Base-by-base conservation (phyloP, 768 basidiomycete genomes). In the Ephemerocybe angulata region DNA sequence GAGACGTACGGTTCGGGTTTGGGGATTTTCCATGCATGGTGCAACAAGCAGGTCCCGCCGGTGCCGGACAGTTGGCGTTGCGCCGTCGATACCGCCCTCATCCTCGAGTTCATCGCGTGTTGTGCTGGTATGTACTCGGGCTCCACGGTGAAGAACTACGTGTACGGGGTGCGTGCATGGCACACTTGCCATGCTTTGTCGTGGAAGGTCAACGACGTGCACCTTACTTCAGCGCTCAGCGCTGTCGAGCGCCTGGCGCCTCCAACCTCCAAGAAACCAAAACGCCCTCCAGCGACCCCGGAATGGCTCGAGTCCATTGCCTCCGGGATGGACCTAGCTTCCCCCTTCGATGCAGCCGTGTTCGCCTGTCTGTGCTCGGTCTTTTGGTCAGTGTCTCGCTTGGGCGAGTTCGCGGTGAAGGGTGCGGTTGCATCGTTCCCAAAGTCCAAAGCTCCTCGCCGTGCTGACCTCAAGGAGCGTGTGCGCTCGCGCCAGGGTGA, bases 1-100 rank as follows among this genome's bases (percentile, higher is more conserved):
- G 63, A 62, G 6, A 61, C 66, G 0, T 76, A 78, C 42, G 68
- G 70, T 0, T 29, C 70, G 0, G 71, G 72, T 1, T 61, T 78
- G 0, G 58, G 71, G 0, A 49, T 64, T 0, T 79, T 56, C 42
- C 76, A 77, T 15, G 58, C 69, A 0, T 75, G 66, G 52, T 76
- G 75, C 42, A 69, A 71, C 55, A 4, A 17, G 0, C 43, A 56
- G 2, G n/a, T 7, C 6, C 51, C 24, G n/a, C 4, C 21, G 12
- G 56, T 75, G 7, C 53, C 69, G 3, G 73, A 78, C 31, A 15
- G 19, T 0, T 35, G 61, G 4, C 54, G 69, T 1, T 61, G 59
- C 0, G 74, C 72, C 0, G 64, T 60, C 0, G 25, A 15, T 1
- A 42, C 21, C 6, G 3, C 24, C 15, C 58, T 70, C 0, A 58